These are phyloP conservation scores for Nannochloropsis gaditana DNA, from an alignment of 108 stramenopile species.

Conservation along the genomic window DNA sequence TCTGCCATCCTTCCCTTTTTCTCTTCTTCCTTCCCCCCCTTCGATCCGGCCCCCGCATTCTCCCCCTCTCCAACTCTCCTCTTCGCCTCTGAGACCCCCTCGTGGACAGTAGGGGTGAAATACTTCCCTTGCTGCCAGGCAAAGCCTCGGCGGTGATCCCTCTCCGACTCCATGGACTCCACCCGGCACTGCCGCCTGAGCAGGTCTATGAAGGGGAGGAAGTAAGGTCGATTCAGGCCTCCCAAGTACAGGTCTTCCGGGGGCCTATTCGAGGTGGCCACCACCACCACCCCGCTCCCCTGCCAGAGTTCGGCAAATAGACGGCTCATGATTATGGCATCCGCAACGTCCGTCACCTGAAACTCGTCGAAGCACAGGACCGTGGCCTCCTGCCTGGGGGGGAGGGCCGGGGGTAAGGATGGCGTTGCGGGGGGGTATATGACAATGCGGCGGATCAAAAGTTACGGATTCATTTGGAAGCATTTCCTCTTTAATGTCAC, in stretches of 20 bases:
- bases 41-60: neutral
- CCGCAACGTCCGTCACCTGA: conserved; percentile 93
- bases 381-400: conserved; percentile 51
- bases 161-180: conserved; percentile 55
- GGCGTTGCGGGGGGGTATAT: neutral
- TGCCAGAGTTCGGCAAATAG: conserved; percentile 65
- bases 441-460: no score
- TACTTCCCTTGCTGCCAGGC: neutral
- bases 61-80: neutral
- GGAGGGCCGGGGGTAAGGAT: conserved; percentile 35
- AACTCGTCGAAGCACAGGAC: conserved; percentile 95
- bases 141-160: neutral
- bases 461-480: no score
- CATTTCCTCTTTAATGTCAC: neutral
- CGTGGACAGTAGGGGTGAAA: neutral
- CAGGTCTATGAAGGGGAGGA: conserved; percentile 77
- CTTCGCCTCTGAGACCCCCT: neutral
- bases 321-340: conserved; percentile 76
- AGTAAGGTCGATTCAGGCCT: conserved; percentile 79
- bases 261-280: conserved; percentile 84
- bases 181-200: conserved; percentile 68
- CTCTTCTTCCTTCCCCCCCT: neutral
- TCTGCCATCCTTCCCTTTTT: neutral
- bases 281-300: conserved; percentile 65
- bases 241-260: conserved; percentile 79